Evolutionary conservation across 768 basidiomycete genomes (phyloP).

Genomic region (Boletus huronensis): DNA sequence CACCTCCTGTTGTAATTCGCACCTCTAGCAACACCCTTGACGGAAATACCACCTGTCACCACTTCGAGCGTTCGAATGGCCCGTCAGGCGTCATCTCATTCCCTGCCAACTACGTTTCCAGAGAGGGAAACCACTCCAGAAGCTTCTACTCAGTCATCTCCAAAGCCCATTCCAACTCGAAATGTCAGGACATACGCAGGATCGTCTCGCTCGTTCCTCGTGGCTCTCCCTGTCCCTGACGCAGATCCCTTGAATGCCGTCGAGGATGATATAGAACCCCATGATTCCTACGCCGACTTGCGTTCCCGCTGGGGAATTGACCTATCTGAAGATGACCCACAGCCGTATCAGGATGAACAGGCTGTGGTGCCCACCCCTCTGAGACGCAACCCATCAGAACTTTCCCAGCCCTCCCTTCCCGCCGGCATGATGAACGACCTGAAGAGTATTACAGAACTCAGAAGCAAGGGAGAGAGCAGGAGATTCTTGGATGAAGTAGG

Average conservation of each 20-base stretch:
- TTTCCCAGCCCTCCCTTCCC: constrained; percentile 43
- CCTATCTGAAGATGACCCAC: constrained; percentile 69
- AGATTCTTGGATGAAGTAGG: constrained; percentile 82
- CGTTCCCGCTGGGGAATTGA: constrained; percentile 82
- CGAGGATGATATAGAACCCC: constrained; percentile 48
- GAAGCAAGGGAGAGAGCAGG: constrained; percentile 76
- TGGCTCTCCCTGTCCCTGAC: constrained; percentile 48
- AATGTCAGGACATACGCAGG: constrained; percentile 70
- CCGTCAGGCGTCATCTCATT: constrained; percentile 26
- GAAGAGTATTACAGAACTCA: constrained; percentile 76
- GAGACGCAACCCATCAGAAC: constrained; percentile 28
- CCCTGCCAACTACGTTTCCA: constrained; percentile 14
- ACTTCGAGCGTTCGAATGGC: background rate
- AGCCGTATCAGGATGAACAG: constrained; percentile 23
- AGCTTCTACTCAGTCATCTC: constrained; percentile 25
- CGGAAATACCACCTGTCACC: background rate
- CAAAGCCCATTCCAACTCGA: constrained; percentile 26
- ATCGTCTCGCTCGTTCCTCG: constrained; percentile 75
- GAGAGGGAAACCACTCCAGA: constrained; percentile 27
- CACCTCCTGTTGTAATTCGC: background rate
- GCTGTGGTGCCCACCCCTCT: background rate
- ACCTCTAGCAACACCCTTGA: constrained; percentile 2
- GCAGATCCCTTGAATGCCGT: constrained; percentile 27
- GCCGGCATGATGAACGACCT: constrained; percentile 67
- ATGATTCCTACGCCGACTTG: constrained; percentile 75